Base-by-base conservation (phyloP, 371 early-diverging fungal genomes). In the Rhizopus microsporus region DNA sequence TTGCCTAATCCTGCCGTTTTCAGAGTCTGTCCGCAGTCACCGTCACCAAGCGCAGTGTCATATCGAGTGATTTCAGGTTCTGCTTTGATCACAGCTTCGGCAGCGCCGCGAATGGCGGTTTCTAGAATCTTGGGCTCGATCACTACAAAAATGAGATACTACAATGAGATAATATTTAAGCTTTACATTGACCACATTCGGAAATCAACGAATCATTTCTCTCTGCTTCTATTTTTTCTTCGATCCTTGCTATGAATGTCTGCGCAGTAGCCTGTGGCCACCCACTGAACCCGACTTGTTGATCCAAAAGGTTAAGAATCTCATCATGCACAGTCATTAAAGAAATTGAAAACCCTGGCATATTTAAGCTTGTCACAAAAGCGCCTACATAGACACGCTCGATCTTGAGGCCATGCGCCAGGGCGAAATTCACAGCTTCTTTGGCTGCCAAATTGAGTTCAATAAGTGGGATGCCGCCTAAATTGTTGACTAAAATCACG, bases 11-110 rank as follows among this genome's bases (percentile, higher is more conserved):
- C 89, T 7, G 89, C 92, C 5, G 83, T 72, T 32, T 82, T 75
- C 43, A 93, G 64, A 0, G 91, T 89, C 10, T 77, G 71, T 6
- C 93, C 93, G 60, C 93, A 93, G 60, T 93, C 93, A 13, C 93
- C 93, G 63, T 93, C 93, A 13, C 93, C 93, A 51, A 83, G 75
- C 40, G 89, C 58, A 39, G 86, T 83, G 59, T 93, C 93, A 45
- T 80, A 82, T 13, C 65, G 63, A 5, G 91, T 91, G 34, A 93
- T 77, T 16, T 82, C 72, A 4, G 90, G 87, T 66, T 91, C 92
- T n/a, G 75, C 81, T 7, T 60, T 69, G 33, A 89, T 84, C 0
- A 87, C 82, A 6, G 71, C 74, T 17, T 79, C 34, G 47, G 83
- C 78, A 12, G 81, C 87, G 23, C 65, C 57, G 12, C 71, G 67